phyloP scores from a whole-genome alignment of 108 stramenopile species.

The Mediolabrus comicus region DNA sequence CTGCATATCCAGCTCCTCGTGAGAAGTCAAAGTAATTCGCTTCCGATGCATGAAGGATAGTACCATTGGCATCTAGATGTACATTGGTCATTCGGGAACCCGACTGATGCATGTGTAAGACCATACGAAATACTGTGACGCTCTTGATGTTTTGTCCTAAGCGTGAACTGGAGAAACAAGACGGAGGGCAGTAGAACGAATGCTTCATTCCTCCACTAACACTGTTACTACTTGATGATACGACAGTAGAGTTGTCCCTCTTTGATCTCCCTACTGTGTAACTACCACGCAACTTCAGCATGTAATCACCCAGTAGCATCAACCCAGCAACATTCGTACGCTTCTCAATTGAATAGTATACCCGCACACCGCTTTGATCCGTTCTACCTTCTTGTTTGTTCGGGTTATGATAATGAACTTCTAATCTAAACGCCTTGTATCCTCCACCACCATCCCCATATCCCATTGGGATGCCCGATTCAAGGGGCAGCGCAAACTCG shows the following conservation, averaged over 20 bases:
- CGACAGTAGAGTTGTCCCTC: neutral
- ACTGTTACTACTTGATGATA: neutral
- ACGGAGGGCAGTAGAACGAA: slow-evolving; percentile 4
- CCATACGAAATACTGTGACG: slow-evolving; percentile 1
- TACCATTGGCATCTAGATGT: neutral
- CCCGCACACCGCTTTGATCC: slow-evolving; percentile 2
- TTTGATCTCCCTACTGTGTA: neutral
- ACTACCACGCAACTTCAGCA: neutral
- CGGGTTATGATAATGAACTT: neutral
- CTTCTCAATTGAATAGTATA: neutral
- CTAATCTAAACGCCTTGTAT: neutral
- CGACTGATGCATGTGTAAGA: neutral
- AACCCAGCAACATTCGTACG: neutral
- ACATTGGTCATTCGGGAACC: slow-evolving; percentile 1
- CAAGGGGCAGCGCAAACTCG: neutral
- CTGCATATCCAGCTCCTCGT: neutral
- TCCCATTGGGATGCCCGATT: neutral
- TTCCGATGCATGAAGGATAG: neutral
- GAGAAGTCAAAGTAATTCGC: slow-evolving; percentile 7
- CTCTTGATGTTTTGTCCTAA: neutral
- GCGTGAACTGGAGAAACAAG: neutral
- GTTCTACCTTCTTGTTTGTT: neutral
- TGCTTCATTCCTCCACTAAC: neutral
- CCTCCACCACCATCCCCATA: neutral
- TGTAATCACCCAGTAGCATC: slow-evolving; percentile 3